Percentiles rank a stretch among this genome's conserved stretches.
These are phyloP conservation scores for Blastocystis sp. DNA, from an alignment of 352 stramenopile species.

Conservation along the genomic window DNA sequence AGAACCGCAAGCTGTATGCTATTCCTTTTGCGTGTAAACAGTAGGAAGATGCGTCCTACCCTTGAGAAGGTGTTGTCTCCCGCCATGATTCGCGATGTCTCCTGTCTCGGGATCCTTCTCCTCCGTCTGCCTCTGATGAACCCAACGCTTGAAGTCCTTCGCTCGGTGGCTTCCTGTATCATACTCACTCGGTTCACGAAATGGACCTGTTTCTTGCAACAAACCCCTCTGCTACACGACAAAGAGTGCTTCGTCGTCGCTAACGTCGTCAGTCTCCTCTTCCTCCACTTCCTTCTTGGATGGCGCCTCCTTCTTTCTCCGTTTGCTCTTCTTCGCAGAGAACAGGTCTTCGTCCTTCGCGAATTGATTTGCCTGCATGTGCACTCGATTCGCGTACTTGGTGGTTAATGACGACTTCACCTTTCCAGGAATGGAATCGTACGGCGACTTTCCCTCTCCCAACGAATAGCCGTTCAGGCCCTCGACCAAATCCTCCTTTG, in stretches of 20 bases:
- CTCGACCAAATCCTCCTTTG: slow-evolving; percentile 94
- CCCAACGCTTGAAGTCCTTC: slow-evolving; percentile 26
- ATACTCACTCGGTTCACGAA: neutral
- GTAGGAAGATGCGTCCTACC: neutral
- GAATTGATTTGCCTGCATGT: neutral
- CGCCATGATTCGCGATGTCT: neutral
- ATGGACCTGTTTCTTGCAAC: neutral
- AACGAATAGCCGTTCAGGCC: slow-evolving; percentile 86
- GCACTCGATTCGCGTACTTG: neutral
- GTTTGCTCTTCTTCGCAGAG: neutral
- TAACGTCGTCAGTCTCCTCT: neutral
- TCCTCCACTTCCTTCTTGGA: neutral
- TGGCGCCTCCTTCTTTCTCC: slow-evolving; percentile 1
- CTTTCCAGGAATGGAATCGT: slow-evolving; percentile 11
- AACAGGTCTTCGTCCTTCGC: slow-evolving; percentile 2
- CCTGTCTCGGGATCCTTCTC: neutral
- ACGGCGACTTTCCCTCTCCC: slow-evolving; percentile 77
- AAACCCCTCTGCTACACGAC: neutral
- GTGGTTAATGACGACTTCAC: neutral
- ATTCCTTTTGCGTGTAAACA: neutral
- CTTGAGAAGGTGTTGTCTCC: slow-evolving; percentile 6
- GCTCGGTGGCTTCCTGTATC: slow-evolving; percentile 1
- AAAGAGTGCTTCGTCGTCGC: too few species aligned
- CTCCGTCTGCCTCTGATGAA: slow-evolving; percentile 37
- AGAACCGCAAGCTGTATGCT: neutral